A percentile compares a stretch with the other conserved stretches of the same genome.
These are phyloP conservation scores for Tylopilus orsonianus DNA, from an alignment of 1,284 basidiomycete genomes.

Conservation along the genomic window DNA sequence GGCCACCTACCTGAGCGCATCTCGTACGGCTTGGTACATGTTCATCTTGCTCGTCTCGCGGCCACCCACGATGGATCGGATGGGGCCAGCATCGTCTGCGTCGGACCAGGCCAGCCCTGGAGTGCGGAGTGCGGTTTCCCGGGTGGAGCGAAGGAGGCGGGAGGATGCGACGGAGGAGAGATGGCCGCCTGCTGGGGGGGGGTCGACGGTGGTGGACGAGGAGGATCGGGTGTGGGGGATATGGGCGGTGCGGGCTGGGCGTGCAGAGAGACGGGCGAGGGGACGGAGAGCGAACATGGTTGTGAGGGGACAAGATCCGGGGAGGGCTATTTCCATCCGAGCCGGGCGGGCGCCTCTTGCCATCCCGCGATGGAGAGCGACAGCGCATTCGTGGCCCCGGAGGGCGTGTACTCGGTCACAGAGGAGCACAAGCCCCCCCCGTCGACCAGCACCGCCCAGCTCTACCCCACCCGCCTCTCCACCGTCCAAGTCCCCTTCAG, in stretches of 20 bases:
- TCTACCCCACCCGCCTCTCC: constrained; percentile 64
- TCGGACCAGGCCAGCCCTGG: constrained; percentile 72
- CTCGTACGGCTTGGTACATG: constrained; percentile 85
- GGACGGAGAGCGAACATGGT: constrained; percentile 25
- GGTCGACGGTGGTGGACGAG: constrained; percentile 44
- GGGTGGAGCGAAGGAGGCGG: constrained; percentile 55
- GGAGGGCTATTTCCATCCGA: neutral
- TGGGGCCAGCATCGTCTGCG: constrained; percentile 46
- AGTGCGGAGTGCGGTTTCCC: constrained; percentile 70
- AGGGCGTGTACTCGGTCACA: constrained; percentile 83
- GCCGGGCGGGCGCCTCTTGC: no score
- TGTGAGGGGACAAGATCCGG: constrained; percentile 28
- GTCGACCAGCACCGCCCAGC: constrained; percentile 46
- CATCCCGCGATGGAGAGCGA: constrained; percentile 90
- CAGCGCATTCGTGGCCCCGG: constrained; percentile 78
- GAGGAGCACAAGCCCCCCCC: constrained; percentile 75
- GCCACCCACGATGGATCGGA: constrained; percentile 59
- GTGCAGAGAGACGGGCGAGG: constrained; percentile 16
- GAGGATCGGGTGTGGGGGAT: constrained; percentile 43
- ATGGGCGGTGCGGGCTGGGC: constrained; percentile 22
- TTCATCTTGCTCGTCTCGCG: constrained; percentile 91
- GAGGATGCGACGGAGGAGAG: constrained; percentile 69
- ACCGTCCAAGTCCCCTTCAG: constrained; percentile 64
- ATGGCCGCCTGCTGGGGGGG: constrained; percentile 74
- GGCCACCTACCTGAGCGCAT: constrained; percentile 70